Base-by-base conservation (phyloP, 1,284 basidiomycete species). In the Mycosarcoma maydis region DNA sequence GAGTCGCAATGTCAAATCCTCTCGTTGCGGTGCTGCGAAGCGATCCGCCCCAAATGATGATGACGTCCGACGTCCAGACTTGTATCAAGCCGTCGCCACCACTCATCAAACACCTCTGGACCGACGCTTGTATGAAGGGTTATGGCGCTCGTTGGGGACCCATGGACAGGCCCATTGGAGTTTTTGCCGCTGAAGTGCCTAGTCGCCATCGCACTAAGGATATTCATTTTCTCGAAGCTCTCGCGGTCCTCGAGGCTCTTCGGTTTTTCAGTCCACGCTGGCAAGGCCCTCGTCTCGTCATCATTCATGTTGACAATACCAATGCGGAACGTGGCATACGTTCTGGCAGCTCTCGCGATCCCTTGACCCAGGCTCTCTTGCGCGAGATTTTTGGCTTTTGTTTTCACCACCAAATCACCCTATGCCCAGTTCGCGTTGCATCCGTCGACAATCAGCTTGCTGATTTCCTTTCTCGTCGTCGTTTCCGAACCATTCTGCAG, bases 151-250 rank as follows among this genome's bases (percentile, higher is more conserved):
- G n/a, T n/a, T n/a, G n/a, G n/a, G n/a, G n/a, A n/a, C n/a, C n/a
- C n/a, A n/a, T n/a, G n/a, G n/a, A n/a, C n/a, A n/a, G n/a, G n/a
- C n/a, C n/a, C n/a, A n/a, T 22, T 14, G n/a, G 36, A 1, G 27
- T 32, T 16, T 39, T 39, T 19, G 19, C 36, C n/a, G 3, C 14
- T 4, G 34, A 48, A 11, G 19, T 48, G 2, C 13, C 26, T 8
- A 10, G 46, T 2, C 36, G 36, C 26, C 46, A 48, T 19, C 19
- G 26, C 3, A 2, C 3, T 5, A 48, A 48, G 36, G 16, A 48
- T 26, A 48, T 48, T n/a, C 22, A 36, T 13, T 48, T 48, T 36
- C 26, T 48, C 11, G 46, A 48, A 23, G 46, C 36, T 17, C 26
- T 38, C 1, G 46, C 46, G 2, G 36, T 48, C 1, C n/a, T 48